phyloP scores from a whole-genome alignment of 2,329 filamentous ascomycete genomes.

The Exophiala oligosperma region DNA sequence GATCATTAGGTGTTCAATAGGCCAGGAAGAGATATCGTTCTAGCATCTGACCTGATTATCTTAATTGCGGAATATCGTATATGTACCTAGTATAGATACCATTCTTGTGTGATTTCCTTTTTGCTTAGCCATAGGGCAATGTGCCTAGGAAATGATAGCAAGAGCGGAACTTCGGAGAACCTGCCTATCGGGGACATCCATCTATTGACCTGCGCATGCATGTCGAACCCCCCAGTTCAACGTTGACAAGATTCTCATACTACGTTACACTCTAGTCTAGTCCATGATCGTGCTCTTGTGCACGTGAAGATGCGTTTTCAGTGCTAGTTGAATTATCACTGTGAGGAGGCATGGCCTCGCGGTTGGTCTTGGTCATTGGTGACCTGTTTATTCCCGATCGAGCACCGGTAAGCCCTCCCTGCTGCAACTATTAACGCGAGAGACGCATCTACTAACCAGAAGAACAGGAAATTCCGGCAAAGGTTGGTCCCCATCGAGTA shows the following conservation, averaged over 20 bases:
- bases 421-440: slow-evolving; percentile 13
- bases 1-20: no score
- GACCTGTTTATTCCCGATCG: slow-evolving; percentile 93
- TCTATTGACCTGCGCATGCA: no score
- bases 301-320: slow-evolving; percentile 10
- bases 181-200: no score
- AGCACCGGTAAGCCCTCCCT: slow-evolving; percentile 62
- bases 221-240: no score
- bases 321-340: slow-evolving; percentile 8
- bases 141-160: no score
- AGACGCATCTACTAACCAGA: slow-evolving; percentile 1
- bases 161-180: no score
- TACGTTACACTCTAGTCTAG: neutral
- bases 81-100: no score
- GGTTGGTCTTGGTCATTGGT: slow-evolving; percentile 87
- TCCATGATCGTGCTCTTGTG: neutral
- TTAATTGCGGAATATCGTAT: no score
- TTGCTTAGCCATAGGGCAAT: no score
- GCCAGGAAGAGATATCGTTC: no score
- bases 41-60: no score
- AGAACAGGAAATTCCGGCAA: slow-evolving; percentile 73
- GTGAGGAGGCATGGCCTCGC: slow-evolving; percentile 64
- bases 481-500: slow-evolving; percentile 57
- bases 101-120: no score
- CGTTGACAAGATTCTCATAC: neutral